A percentile compares a stretch with the other conserved stretches of the same genome.
phyloP scores from a whole-genome alignment of 352 stramenopile genomes.

The Phytophthora aleatoria region DNA sequence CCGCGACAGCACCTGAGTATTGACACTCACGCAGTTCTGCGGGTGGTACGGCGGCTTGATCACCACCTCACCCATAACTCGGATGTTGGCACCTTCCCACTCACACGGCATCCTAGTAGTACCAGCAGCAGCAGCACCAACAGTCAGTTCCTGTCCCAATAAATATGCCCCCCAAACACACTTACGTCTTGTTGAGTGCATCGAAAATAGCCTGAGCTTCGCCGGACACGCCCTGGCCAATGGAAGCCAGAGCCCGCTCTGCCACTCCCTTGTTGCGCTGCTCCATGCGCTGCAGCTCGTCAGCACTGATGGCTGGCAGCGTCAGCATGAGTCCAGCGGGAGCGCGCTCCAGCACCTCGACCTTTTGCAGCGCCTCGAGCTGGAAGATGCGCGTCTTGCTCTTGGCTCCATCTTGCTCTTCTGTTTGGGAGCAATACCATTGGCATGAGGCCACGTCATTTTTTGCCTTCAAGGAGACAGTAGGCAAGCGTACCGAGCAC shows the following conservation, averaged over 20 bases:
- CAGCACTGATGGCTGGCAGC: conserved; percentile 62
- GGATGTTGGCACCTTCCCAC: conserved; percentile 84
- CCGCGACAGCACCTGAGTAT: conserved; percentile 73
- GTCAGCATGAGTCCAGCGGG: conserved; percentile 48
- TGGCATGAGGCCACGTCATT: conserved; percentile 2
- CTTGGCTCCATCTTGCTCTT: conserved; percentile 66
- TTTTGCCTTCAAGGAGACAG: conserved; percentile 3
- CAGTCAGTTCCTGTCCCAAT: conserved; percentile 18
- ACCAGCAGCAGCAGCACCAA: conserved; percentile 6
- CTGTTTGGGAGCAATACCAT: conserved; percentile 27
- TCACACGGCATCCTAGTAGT: conserved; percentile 76
- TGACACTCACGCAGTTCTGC: conserved; percentile 78
- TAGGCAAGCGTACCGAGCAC: conserved; percentile 55
- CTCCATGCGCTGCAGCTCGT: conserved; percentile 76
- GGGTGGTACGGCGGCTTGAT: conserved; percentile 86
- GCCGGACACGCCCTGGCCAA: conserved; percentile 71
- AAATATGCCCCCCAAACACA: not conserved
- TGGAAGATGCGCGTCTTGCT: conserved; percentile 79
- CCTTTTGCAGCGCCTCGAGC: conserved; percentile 68
- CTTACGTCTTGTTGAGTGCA: conserved; percentile 89
- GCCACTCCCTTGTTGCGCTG: conserved; percentile 75
- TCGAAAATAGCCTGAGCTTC: conserved; percentile 87
- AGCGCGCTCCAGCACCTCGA: conserved; percentile 66
- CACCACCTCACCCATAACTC: conserved; percentile 84
- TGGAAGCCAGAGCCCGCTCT: conserved; percentile 76